phyloP scores from a whole-genome alignment of 345 rosid genomes.

The Nasturtium officinale region DNA sequence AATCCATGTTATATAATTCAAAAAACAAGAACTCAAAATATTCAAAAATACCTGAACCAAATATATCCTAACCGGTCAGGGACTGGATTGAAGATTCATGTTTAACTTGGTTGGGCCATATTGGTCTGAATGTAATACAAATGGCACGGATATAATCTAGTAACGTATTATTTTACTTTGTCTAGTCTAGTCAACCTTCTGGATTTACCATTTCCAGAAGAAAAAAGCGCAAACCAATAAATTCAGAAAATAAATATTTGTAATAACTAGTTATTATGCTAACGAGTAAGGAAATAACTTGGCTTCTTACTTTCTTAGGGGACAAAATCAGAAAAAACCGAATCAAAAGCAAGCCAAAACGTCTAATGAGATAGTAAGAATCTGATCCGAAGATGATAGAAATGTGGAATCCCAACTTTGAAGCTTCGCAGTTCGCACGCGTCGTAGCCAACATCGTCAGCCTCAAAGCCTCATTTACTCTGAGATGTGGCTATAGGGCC shows the following conservation, averaged over 20 bases:
- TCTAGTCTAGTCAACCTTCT: not conserved
- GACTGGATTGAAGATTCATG: not conserved
- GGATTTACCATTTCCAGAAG: not conserved
- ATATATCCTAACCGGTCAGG: not conserved
- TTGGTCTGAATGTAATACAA: not conserved
- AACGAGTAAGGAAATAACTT: not conserved
- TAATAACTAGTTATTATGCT: too few species aligned
- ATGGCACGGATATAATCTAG: not conserved
- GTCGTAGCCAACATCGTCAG: not conserved
- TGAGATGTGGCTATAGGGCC: not conserved
- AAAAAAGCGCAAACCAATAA: not conserved
- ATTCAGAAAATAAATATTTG: too few species aligned
- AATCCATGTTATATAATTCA: not conserved
- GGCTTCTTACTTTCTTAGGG: not conserved
- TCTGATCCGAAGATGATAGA: not conserved
- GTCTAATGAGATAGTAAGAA: too few species aligned
- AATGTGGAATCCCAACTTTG: not conserved
- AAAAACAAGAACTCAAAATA: not conserved
- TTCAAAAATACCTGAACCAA: not conserved
- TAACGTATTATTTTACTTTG: too few species aligned
- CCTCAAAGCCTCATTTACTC: not conserved
- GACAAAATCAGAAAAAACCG: not conserved
- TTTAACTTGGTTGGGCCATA: not conserved
- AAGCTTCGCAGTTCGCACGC: not conserved
- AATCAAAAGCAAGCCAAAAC: not conserved